phyloP scores from a whole-genome alignment of 2,329 filamentous ascomycete genomes.

The Cercospora brassicicola region DNA sequence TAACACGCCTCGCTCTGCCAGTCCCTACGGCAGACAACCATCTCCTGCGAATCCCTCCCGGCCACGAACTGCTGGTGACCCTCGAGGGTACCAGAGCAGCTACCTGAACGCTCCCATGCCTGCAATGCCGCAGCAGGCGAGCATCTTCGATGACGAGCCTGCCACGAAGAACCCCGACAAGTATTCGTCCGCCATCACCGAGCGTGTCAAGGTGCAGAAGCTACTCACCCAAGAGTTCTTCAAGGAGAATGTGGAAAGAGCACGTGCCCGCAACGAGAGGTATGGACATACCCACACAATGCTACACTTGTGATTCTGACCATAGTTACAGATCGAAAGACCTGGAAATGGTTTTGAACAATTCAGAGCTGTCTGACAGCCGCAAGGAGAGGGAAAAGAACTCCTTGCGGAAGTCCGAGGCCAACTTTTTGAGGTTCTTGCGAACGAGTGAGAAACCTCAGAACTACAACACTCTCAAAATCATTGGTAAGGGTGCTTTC shows the following conservation, averaged over 20 bases:
- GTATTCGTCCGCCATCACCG: slow-evolving; percentile 82
- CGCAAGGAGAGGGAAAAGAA: slow-evolving; percentile 84
- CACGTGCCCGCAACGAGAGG: slow-evolving; percentile 92
- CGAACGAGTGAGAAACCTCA: slow-evolving; percentile 89
- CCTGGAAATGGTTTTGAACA: slow-evolving; percentile 79
- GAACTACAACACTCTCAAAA: slow-evolving; percentile 95
- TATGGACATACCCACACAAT: slow-evolving; percentile 46
- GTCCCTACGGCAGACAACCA: slow-evolving; percentile 66
- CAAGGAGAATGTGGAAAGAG: slow-evolving; percentile 96
- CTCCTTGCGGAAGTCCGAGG: slow-evolving; percentile 81
- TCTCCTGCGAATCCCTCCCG: slow-evolving; percentile 66
- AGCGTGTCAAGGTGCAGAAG: slow-evolving; percentile 66
- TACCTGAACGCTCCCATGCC: slow-evolving; percentile 68
- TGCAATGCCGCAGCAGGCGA: slow-evolving; percentile 43
- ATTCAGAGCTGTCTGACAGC: slow-evolving; percentile 70
- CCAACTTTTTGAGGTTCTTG: slow-evolving; percentile 88
- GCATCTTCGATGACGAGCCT: slow-evolving; percentile 62
- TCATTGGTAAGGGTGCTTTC: slow-evolving; percentile 98
- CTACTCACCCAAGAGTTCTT: slow-evolving; percentile 77
- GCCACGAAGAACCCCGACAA: slow-evolving; percentile 79
- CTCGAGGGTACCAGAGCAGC: slow-evolving; percentile 58
- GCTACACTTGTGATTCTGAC: slow-evolving; percentile 12
- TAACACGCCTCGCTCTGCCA: slow-evolving; percentile 62
- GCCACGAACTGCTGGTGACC: slow-evolving; percentile 79
- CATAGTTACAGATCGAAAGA: slow-evolving; percentile 72